Conservation (phyloP, 192 early-diverging fungal genomes). For the Ambispora gerdemannii region DNA sequence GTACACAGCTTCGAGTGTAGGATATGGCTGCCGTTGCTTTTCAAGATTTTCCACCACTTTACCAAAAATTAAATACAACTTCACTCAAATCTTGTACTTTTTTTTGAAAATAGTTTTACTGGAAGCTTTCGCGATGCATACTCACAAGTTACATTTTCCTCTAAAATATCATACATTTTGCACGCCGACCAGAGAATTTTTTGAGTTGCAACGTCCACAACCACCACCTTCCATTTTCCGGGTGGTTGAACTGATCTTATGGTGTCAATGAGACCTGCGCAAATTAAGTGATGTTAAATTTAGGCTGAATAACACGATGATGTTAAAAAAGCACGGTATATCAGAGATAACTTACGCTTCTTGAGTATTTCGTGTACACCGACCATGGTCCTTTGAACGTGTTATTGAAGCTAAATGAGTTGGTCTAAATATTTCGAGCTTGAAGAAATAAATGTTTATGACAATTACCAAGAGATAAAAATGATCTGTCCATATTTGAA, state of each 20-base stretch:
- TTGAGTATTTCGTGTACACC: constrained; percentile 28
- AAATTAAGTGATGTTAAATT: too few species aligned
- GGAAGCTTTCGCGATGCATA: not conserved
- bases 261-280: constrained; percentile 63
- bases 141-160: constrained; percentile 65
- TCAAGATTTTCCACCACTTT: constrained; percentile 64
- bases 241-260: constrained; percentile 72
- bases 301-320: not conserved
- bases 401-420: too few species aligned
- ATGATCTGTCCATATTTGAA: too few species aligned
- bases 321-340: not conserved
- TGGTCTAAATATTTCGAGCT: too few species aligned
- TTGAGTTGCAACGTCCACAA: constrained; percentile 71
- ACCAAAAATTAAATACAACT: too few species aligned
- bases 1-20: constrained; percentile 59
- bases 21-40: constrained; percentile 55
- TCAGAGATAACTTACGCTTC: constrained; percentile 8
- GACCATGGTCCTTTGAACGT: not conserved
- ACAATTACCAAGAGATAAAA: too few species aligned
- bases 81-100: too few species aligned
- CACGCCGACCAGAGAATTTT: constrained; percentile 70
- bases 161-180: constrained; percentile 71
- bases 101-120: too few species aligned
- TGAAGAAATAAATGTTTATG: too few species aligned
- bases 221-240: constrained; percentile 77